Evolutionary conservation across 129 eudicot species (phyloP).

Genomic region (Flaveria ramosissima): DNA sequence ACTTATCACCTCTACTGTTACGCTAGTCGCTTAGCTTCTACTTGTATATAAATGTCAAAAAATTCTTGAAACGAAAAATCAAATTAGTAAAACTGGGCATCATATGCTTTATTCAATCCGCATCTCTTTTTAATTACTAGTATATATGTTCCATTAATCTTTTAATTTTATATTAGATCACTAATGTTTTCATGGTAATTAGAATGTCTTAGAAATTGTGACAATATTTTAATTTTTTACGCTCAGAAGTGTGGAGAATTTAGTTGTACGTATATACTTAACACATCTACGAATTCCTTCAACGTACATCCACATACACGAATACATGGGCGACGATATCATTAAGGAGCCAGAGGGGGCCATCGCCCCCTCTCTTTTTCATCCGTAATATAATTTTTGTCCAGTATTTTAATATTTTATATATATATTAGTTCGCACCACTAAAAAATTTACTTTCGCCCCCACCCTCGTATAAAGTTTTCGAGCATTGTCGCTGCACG

Average conservation of each 20-base stretch:
- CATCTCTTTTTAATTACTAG: not conserved
- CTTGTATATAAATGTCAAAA: constrained; percentile 5
- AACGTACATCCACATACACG: not conserved
- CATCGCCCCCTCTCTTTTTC: too few relatives aligned
- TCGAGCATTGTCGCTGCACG: too few relatives aligned
- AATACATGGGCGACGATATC: too few relatives aligned
- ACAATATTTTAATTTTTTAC: too few relatives aligned
- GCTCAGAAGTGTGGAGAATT: not conserved
- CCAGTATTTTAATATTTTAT: fast-evolving
- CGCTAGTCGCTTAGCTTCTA: constrained; percentile 15
- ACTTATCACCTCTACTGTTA: constrained; percentile 28
- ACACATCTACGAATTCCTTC: not conserved
- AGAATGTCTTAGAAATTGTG: too few relatives aligned
- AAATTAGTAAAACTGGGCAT: not conserved
- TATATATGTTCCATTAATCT: not conserved
- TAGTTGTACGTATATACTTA: too few relatives aligned
- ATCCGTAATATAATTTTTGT: too few relatives aligned
- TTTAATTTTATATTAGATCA: not conserved
- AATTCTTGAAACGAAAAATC: not conserved
- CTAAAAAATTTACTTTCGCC: too few relatives aligned
- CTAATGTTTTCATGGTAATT: not conserved
- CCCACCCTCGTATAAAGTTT: too few relatives aligned
- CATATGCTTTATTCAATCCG: constrained; percentile 21
- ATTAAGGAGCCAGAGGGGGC: too few relatives aligned
- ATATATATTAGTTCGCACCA: too few relatives aligned